A percentile compares a stretch with the other conserved stretches of the same genome.
These are phyloP conservation scores for Tetrapyrgos nigripes DNA, from an alignment of 1,284 basidiomycete genomes.

Conservation along the genomic window DNA sequence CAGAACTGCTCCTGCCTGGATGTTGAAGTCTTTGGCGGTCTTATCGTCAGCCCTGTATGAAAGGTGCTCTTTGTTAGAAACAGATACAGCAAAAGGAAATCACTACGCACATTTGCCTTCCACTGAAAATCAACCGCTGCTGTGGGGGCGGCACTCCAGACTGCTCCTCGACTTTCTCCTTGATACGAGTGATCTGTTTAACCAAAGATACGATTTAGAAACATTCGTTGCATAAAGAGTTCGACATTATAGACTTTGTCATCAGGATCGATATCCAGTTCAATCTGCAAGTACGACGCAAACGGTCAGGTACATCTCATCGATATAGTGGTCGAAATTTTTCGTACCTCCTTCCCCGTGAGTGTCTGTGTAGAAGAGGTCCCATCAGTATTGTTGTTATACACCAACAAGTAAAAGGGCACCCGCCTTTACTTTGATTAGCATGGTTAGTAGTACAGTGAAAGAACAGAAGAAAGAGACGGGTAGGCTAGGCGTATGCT, in stretches of 20 bases:
- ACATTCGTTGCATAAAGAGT: neutral
- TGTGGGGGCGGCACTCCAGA: conserved; percentile 98
- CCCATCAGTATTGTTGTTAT: conserved; percentile 16
- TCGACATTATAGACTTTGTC: conserved; percentile 72
- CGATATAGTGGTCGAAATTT: conserved; percentile 14
- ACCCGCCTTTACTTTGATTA: conserved; percentile 84
- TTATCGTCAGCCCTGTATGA: conserved; percentile 82
- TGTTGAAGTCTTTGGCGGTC: conserved; percentile 83
- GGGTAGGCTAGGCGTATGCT: neutral
- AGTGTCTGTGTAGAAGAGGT: conserved; percentile 65
- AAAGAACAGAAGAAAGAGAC: neutral
- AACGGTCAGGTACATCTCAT: conserved; percentile 4
- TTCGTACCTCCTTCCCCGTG: conserved; percentile 87
- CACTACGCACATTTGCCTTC: conserved; percentile 89
- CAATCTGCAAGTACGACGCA: conserved; percentile 65
- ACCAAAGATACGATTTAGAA: neutral
- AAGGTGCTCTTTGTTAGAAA: neutral
- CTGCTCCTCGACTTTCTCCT: conserved; percentile 99
- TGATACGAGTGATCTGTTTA: conserved; percentile 88
- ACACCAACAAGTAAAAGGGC: conserved; percentile 6
- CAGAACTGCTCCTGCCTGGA: conserved; percentile 83
- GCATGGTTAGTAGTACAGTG: conserved; percentile 50
- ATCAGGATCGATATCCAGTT: conserved; percentile 93
- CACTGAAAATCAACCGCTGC: conserved; percentile 94
- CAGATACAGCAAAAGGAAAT: conserved; percentile 5